Evolutionary conservation across 192 early-diverging fungal genomes (phyloP).

Genomic region (Coemansia sp.): DNA sequence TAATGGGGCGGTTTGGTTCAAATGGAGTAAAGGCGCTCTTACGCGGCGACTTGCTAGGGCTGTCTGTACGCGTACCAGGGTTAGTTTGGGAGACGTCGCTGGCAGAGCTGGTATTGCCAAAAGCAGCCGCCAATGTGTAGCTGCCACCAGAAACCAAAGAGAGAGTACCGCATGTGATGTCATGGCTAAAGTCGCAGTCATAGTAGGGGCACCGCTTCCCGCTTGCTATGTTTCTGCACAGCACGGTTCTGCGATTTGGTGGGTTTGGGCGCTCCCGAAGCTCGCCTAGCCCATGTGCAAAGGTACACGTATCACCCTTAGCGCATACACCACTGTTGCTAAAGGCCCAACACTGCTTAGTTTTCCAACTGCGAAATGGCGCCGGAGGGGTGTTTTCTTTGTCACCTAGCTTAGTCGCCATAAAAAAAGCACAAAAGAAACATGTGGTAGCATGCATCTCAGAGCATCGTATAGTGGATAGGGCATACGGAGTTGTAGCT

Average conservation of each 20-base stretch:
- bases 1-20: background rate
- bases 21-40: background rate
- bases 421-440: background rate
- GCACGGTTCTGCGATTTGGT: conserved; percentile 22
- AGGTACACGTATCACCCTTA: conserved; percentile 24
- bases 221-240: conserved; percentile 28
- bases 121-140: background rate
- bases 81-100: background rate
- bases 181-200: conserved; percentile 48
- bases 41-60: background rate
- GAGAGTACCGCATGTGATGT: background rate
- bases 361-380: conserved; percentile 28
- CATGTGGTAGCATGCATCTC: background rate
- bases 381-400: background rate
- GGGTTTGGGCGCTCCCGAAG: conserved; percentile 24
- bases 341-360: conserved; percentile 28
- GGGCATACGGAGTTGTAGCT: background rate
- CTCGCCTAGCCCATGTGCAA: conserved; percentile 36
- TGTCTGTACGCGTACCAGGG: background rate
- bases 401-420: background rate
- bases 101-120: background rate
- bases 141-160: background rate
- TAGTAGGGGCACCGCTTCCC: conserved; percentile 20
- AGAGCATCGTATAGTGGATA: background rate
- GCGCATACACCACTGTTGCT: background rate